A percentile compares a stretch with the other conserved stretches of the same genome.
Conservation (phyloP, 75 land plant genomes). For the Picea sitchensis region DNA sequence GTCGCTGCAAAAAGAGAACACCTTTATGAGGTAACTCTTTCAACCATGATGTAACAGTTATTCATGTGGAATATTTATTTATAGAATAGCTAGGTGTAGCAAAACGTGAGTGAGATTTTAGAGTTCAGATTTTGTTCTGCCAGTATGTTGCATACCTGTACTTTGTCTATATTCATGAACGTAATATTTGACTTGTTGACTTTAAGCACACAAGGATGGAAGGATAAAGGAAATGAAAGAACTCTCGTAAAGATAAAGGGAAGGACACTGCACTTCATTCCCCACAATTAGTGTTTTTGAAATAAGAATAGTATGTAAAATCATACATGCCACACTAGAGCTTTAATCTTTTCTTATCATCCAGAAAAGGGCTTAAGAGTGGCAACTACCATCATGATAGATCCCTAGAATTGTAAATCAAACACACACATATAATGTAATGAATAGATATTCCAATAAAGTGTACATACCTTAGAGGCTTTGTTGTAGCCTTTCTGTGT, state of each 20-base stretch:
- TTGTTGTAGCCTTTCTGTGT: too few relatives aligned
- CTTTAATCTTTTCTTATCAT: neutral
- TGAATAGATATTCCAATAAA: too few relatives aligned
- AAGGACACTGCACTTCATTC: neutral
- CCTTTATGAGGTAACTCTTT: constrained; percentile 59
- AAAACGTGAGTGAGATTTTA: neutral
- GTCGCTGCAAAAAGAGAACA: constrained; percentile 84
- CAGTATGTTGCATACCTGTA: neutral
- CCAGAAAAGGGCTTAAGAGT: neutral
- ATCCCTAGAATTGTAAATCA: too few relatives aligned
- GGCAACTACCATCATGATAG: too few relatives aligned
- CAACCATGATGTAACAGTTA: neutral
- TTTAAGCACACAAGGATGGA: neutral
- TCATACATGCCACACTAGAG: neutral
- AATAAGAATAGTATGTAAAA: neutral
- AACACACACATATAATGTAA: too few relatives aligned
- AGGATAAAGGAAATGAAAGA: neutral
- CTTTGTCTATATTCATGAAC: neutral
- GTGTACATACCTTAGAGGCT: too few relatives aligned
- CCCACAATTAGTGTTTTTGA: neutral
- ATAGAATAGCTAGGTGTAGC: neutral
- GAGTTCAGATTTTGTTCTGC: neutral
- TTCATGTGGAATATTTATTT: neutral
- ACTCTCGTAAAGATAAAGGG: neutral
- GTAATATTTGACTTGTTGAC: neutral